Evolutionary conservation across 1,139 yeast species (phyloP).

Genomic region (Meyerozyma guilliermondii): DNA sequence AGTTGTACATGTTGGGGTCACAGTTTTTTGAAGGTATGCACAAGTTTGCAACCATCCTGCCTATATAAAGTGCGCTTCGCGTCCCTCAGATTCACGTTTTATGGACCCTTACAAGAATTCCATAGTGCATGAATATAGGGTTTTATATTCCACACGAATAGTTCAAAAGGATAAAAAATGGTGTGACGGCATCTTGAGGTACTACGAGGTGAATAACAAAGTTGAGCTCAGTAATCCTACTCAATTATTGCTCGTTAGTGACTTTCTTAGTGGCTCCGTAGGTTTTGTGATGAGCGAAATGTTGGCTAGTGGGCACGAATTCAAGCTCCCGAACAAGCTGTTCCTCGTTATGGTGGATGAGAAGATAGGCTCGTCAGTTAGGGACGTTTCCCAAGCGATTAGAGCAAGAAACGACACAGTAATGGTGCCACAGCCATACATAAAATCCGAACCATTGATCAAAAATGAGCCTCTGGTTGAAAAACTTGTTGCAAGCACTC

Average conservation of each 20-base stretch:
- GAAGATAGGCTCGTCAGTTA: background rate
- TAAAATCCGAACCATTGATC: background rate
- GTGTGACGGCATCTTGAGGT: slow-evolving; percentile 49
- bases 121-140: slow-evolving; percentile 30
- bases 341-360: slow-evolving; percentile 9
- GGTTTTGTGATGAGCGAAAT: background rate
- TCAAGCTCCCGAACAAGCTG: slow-evolving; percentile 8
- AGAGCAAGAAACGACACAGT: background rate
- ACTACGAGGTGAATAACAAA: slow-evolving; percentile 44
- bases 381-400: background rate
- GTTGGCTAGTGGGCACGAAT: slow-evolving; percentile 4
- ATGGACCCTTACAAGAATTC: slow-evolving; percentile 11
- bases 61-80: no score
- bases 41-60: no score
- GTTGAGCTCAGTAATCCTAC: slow-evolving; percentile 32
- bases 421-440: background rate
- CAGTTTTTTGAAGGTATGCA: no score
- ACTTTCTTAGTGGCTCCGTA: background rate
- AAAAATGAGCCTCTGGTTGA: background rate
- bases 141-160: slow-evolving; percentile 42
- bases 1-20: no score
- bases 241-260: background rate
- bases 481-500: no score
- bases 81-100: background rate
- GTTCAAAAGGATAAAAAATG: slow-evolving; percentile 49